These are phyloP conservation scores for Sicyos baderoa DNA, from an alignment of 306 rosid genomes.

Conservation along the genomic window DNA sequence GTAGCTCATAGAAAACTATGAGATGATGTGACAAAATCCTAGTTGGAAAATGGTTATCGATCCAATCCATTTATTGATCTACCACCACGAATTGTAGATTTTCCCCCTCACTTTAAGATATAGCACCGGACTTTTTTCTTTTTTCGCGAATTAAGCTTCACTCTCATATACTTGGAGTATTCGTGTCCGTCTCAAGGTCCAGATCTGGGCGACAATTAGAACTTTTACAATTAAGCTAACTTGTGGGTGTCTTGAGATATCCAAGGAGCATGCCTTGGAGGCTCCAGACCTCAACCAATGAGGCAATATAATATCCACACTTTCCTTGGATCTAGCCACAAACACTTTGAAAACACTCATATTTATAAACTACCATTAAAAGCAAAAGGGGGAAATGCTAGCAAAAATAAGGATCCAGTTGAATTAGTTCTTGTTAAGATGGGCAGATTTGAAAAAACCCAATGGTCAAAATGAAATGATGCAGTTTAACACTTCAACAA, in stretches of 20 bases:
- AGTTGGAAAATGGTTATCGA: not conserved
- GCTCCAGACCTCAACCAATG: too few species aligned
- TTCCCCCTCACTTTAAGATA: too few species aligned
- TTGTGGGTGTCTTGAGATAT: too few species aligned
- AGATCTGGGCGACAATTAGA: too few species aligned
- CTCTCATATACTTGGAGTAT: too few species aligned
- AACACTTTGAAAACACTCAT: not conserved
- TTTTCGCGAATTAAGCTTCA: too few species aligned
- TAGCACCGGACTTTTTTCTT: too few species aligned
- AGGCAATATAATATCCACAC: too few species aligned
- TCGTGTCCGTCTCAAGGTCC: too few species aligned
- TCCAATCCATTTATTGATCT: conserved; percentile 8
- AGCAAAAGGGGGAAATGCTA: not conserved
- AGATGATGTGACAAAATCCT: not conserved
- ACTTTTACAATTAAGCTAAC: too few species aligned
- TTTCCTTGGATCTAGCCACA: too few species aligned
- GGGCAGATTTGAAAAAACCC: not conserved
- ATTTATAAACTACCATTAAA: not conserved
- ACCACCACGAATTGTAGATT: not conserved
- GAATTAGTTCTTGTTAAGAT: not conserved
- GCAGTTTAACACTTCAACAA: not conserved
- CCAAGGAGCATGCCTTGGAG: too few species aligned
- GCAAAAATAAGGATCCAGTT: not conserved
- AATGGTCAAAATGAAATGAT: not conserved
- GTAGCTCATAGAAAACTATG: not conserved